Percentiles rank a stretch among this genome's conserved stretches.
Conservation (phyloP, 2,329 filamentous ascomycete genomes). For the Bipolaris bicolor region DNA sequence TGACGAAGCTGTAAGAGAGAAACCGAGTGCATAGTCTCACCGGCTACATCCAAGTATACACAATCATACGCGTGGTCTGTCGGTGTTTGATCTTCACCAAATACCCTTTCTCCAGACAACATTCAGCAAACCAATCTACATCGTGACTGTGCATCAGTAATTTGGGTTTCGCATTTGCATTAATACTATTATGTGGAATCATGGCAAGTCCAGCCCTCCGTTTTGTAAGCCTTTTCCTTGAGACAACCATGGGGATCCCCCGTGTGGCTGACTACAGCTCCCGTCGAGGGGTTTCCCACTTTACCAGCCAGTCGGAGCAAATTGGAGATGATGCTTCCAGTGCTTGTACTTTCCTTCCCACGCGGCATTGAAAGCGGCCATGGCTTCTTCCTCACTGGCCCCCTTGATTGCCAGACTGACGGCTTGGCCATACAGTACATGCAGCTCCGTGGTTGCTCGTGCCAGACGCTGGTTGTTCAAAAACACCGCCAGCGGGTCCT, state of each 20-base stretch:
- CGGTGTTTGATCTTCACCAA: too few species aligned
- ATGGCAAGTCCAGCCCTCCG: too few species aligned
- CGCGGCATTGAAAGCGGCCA: constrained; percentile 31
- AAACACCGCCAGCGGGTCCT: constrained; percentile 5
- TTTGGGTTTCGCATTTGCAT: too few species aligned
- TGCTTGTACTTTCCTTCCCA: constrained; percentile 25
- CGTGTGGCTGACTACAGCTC: neutral
- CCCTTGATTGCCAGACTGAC: constrained; percentile 36
- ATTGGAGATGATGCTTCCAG: constrained; percentile 18
- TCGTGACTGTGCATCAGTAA: too few species aligned
- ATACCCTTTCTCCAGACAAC: too few species aligned
- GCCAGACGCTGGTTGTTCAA: constrained; percentile 13
- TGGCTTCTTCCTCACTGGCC: constrained; percentile 34
- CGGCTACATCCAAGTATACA: neutral
- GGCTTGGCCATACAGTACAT: constrained; percentile 35
- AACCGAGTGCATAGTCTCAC: constrained; percentile 10
- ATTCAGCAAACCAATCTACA: too few species aligned
- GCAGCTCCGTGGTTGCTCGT: constrained; percentile 29
- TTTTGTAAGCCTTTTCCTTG: too few species aligned
- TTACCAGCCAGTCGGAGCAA: constrained; percentile 6
- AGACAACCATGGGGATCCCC: too few species aligned
- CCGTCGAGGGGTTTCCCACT: neutral
- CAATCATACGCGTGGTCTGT: neutral
- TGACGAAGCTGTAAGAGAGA: constrained; percentile 27
- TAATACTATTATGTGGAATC: too few species aligned